Percentiles rank a stretch among this genome's conserved stretches.
phyloP scores from a whole-genome alignment of 2,329 filamentous ascomycete genomes.

The Phaeophleospora eucalypticola region DNA sequence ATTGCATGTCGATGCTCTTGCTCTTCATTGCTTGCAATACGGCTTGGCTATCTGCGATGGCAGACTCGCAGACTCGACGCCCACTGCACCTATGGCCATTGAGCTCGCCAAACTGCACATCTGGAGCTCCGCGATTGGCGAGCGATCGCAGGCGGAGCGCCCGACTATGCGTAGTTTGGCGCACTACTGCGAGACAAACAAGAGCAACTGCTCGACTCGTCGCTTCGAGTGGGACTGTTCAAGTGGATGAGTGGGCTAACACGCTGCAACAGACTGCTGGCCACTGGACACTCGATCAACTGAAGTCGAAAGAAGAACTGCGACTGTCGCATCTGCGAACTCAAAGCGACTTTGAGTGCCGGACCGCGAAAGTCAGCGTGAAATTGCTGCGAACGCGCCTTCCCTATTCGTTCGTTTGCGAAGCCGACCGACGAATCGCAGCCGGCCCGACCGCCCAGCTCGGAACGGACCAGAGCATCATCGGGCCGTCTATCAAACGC shows the following conservation, averaged over 20 bases:
- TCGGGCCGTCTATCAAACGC: too few relatives aligned
- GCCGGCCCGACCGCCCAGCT: slow-evolving; percentile 9
- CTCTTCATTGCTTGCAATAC: neutral
- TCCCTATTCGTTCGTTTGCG: slow-evolving; percentile 22
- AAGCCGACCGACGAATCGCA: slow-evolving; percentile 15
- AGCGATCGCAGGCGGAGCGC: neutral
- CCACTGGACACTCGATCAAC: neutral
- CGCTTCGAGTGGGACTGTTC: too few relatives aligned
- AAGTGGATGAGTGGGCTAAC: neutral
- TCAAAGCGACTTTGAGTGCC: slow-evolving; percentile 22
- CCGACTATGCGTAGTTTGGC: neutral
- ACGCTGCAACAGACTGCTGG: neutral
- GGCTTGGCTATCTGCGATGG: neutral
- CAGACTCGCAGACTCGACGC: too few relatives aligned
- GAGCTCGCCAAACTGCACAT: neutral
- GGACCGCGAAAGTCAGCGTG: slow-evolving; percentile 15
- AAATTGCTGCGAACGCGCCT: slow-evolving; percentile 2
- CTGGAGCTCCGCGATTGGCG: neutral
- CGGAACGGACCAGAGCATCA: neutral
- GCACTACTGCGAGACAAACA: too few relatives aligned
- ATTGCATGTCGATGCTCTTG: neutral
- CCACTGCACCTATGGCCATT: neutral
- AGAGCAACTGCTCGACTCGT: too few relatives aligned
- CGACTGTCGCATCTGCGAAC: slow-evolving; percentile 18
- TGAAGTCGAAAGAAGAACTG: slow-evolving; percentile 23